phyloP scores from a whole-genome alignment of 2,329 filamentous ascomycete species.

The Xylaria sp. region DNA sequence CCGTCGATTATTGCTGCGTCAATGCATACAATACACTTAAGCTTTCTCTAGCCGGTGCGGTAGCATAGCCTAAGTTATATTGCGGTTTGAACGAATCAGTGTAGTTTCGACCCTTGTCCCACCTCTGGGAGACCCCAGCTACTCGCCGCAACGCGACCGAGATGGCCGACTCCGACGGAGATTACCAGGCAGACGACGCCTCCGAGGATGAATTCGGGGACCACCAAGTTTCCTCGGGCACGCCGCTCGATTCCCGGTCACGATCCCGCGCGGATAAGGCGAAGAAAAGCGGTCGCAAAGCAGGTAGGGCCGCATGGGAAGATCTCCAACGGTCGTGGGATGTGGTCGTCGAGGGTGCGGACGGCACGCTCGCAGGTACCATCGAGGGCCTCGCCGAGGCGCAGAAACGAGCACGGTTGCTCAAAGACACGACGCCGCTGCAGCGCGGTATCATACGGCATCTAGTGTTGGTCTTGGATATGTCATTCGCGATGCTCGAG shows the following conservation, averaged over 20 bases:
- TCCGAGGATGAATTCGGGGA: slow-evolving; percentile 73
- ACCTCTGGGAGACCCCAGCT: not conserved
- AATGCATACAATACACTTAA: slow-evolving; percentile 7
- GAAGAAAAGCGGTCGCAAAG: slow-evolving; percentile 50
- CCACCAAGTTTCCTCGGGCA: slow-evolving; percentile 57
- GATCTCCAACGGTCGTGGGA: slow-evolving; percentile 77
- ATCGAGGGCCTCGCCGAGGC: slow-evolving; percentile 82
- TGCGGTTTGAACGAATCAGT: not conserved
- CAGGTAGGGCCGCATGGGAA: slow-evolving; percentile 70
- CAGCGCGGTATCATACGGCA: slow-evolving; percentile 99
- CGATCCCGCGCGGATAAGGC: slow-evolving; percentile 44
- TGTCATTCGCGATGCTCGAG: slow-evolving; percentile 92
- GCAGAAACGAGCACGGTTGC: slow-evolving; percentile 80
- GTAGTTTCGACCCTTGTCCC: not conserved
- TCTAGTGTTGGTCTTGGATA: slow-evolving; percentile 87
- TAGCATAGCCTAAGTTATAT: slow-evolving; percentile 1
- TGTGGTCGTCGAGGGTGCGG: slow-evolving; percentile 79
- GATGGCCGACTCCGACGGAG: slow-evolving; percentile 80
- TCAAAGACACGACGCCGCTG: slow-evolving; percentile 93
- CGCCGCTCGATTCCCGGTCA: slow-evolving; percentile 41
- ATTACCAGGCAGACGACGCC: slow-evolving; percentile 71
- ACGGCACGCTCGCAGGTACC: slow-evolving; percentile 78
- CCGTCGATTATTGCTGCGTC: not conserved
- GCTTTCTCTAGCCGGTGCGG: not conserved
- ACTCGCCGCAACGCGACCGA: slow-evolving; percentile 23